Conservation (phyloP, 176 grass and related monocot species). For the Zea mays region DNA sequence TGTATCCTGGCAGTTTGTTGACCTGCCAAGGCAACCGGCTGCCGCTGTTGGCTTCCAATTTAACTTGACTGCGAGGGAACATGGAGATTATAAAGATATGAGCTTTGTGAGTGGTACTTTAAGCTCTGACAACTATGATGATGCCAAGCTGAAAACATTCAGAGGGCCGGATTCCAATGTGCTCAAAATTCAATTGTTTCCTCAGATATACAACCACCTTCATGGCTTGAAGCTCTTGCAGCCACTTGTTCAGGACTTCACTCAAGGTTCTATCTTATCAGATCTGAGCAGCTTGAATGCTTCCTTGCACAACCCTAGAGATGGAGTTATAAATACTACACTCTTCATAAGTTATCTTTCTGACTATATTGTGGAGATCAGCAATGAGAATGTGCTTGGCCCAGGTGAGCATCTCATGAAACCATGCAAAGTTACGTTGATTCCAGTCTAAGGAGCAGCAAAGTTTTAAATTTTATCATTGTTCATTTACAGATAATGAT, state of each 20-base stretch:
- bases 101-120: conserved; percentile 78
- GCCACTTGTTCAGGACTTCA: conserved; percentile 85
- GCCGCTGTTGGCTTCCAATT: conserved; percentile 79
- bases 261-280: conserved; percentile 70
- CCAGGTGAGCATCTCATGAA: conserved; percentile 58
- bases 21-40: conserved; percentile 60
- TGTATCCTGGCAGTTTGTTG: conserved; percentile 92
- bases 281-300: conserved; percentile 66
- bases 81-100: conserved; percentile 54
- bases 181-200: conserved; percentile 91
- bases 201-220: conserved; percentile 70
- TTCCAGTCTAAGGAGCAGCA: conserved; percentile 8
- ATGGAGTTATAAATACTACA: conserved; percentile 88
- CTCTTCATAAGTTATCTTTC: conserved; percentile 84
- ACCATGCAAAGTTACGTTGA: not conserved
- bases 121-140: conserved; percentile 56
- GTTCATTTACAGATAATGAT: not conserved
- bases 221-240: conserved; percentile 74
- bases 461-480: not conserved
- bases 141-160: conserved; percentile 72
- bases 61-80: conserved; percentile 68
- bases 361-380: conserved; percentile 87
- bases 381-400: conserved; percentile 69
- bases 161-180: conserved; percentile 85
- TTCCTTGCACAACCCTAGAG: conserved; percentile 65